phyloP scores from a whole-genome alignment of 1,139 yeast species.

The Suhomyces panamericanus region DNA sequence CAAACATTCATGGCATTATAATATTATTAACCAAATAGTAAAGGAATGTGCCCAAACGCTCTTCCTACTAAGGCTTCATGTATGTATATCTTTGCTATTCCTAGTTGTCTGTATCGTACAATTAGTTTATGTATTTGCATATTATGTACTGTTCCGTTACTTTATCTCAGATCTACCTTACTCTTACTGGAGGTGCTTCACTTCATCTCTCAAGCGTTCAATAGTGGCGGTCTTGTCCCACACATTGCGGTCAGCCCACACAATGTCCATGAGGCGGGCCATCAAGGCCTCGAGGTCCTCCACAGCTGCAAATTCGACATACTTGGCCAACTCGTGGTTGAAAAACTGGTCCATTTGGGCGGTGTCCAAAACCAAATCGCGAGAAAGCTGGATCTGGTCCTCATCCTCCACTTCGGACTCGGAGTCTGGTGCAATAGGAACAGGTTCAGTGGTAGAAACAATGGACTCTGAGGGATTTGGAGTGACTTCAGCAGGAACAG shows the following conservation, averaged over 20 bases:
- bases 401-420: conserved; percentile 27
- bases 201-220: conserved; percentile 25
- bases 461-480: too few species aligned
- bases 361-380: conserved; percentile 32
- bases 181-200: neutral
- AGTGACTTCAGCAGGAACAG: neutral
- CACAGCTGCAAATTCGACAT: conserved; percentile 56
- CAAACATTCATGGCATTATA: too few species aligned
- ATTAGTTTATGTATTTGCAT: neutral
- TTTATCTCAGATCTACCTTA: neutral
- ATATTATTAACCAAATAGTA: too few species aligned
- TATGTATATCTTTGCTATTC: too few species aligned
- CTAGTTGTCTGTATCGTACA: too few species aligned
- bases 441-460: too few species aligned
- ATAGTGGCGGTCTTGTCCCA: conserved; percentile 63
- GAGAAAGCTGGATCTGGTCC: conserved; percentile 18
- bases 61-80: too few species aligned
- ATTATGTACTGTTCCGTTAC: neutral
- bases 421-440: conserved; percentile 10
- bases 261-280: conserved; percentile 69
- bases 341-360: conserved; percentile 22
- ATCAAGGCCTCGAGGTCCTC: conserved; percentile 73
- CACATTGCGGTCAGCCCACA: conserved; percentile 66
- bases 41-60: too few species aligned
- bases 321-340: conserved; percentile 34